Percentiles rank a stretch among this genome's conserved stretches.
Evolutionary conservation across 2,329 filamentous ascomycete species (phyloP).

Genomic region (Bipolaris bicolor): DNA sequence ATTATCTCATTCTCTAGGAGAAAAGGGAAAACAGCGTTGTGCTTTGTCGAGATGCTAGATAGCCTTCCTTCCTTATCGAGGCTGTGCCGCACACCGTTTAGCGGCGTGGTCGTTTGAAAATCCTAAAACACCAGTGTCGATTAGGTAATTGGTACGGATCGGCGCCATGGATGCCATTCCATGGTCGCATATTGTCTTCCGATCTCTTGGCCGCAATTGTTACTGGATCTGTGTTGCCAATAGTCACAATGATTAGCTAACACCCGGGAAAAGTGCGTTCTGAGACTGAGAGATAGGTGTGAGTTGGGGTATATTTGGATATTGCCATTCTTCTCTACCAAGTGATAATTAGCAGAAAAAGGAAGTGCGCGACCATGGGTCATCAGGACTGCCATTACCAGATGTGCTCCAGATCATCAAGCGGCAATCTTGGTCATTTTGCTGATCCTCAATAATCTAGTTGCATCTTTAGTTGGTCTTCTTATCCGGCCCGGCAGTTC

Average conservation of each 20-base stretch:
- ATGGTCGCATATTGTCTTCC: not conserved
- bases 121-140: not conserved
- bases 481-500: constrained; percentile 40
- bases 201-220: not conserved
- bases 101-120: not conserved
- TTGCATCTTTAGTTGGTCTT: constrained; percentile 23
- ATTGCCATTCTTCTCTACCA: too few relatives aligned
- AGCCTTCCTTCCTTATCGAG: not conserved
- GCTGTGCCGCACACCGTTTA: not conserved
- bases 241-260: not conserved
- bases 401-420: not conserved
- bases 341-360: too few relatives aligned
- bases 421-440: not conserved
- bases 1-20: too few relatives aligned
- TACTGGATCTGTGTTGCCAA: not conserved
- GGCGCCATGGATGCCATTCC: not conserved
- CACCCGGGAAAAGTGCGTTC: too few relatives aligned
- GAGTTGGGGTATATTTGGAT: too few relatives aligned
- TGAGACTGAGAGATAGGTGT: too few relatives aligned
- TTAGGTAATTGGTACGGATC: not conserved
- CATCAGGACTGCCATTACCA: too few relatives aligned
- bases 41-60: not conserved
- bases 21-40: too few relatives aligned
- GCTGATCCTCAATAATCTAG: not conserved
- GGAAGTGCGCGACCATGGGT: too few relatives aligned